Base-by-base conservation (phyloP, 768 basidiomycete genomes). In the Paxillus rubicundulus region DNA sequence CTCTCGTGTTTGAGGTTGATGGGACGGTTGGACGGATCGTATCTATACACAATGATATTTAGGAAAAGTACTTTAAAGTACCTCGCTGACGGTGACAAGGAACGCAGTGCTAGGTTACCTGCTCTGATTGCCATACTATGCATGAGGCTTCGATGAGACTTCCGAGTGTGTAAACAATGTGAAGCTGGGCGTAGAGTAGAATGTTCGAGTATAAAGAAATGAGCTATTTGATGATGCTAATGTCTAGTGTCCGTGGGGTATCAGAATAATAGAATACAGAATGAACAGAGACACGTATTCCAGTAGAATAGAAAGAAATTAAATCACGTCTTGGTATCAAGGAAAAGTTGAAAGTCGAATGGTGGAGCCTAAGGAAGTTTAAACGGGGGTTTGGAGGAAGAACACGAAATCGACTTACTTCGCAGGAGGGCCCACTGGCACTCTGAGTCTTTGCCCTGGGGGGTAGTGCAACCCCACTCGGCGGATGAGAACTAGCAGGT, bases 271-370 rank as follows among this genome's bases (percentile, higher is more conserved):
- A 14, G 28, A 57, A 37, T 32, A 30, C 34, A 37, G 20, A 10
- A 38, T 45, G 9, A 46, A 52, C 33, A 36, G 9, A 6, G 36
- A 28, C 34, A 21, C 39, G 37, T 37, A 42, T 20, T 42, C 37
- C 24, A 21, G 14, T 13, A n/a, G 21, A 42, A 33, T 30, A 28
- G 9, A 49, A 52, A 44, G 34, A 44, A n/a, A n/a, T n/a, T 10
- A 18, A 46, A 27, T 76, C 62, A 81, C 52, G 71, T 64, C 64
- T 74, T 82, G 1, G 66, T 59, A 55, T 81, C 75, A 12, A 86
- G 64, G 55, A 85, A 82, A 37, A 71, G 67, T 47, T 73, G 70
- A 45, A 88, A 62, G 56, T 86, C 78, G 47, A 88, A 85, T 16
- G 64, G 68, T 5, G 80, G 83, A 14, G 79, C 73, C 58, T 72